Evolutionary conservation across 495 filamentous ascomycete genomes (phyloP).

Genomic region (Hypoxylon cercidicola): DNA sequence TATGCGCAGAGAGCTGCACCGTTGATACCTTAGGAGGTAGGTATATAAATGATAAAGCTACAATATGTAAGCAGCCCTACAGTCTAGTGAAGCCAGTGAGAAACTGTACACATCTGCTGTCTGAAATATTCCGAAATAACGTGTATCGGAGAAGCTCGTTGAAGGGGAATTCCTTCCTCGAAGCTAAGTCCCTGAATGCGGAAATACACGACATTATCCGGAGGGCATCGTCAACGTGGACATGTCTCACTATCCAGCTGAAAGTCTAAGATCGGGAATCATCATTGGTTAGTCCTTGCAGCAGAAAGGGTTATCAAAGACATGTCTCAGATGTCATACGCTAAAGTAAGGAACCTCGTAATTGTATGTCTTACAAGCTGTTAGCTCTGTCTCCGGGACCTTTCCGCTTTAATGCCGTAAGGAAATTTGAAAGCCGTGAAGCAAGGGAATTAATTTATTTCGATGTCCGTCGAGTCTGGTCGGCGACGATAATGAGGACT

Average conservation of each 20-base stretch:
- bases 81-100: no score
- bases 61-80: no score
- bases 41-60: slow-evolving; percentile 3
- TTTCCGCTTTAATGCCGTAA: not conserved
- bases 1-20: slow-evolving; percentile 5
- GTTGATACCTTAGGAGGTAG: no score
- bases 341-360: slow-evolving; percentile 8
- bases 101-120: no score
- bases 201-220: no score
- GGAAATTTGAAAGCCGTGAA: no score
- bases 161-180: no score
- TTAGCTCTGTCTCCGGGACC: not conserved
- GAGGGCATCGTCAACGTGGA: slow-evolving; percentile 12
- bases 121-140: no score
- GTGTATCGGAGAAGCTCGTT: no score
- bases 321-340: slow-evolving; percentile 25
- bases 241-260: slow-evolving; percentile 33
- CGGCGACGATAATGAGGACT: not conserved
- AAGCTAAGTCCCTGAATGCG: no score
- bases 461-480: no score
- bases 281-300: slow-evolving; percentile 7
- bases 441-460: no score
- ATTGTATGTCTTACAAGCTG: slow-evolving; percentile 14
- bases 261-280: not conserved
- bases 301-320: slow-evolving; percentile 25